Percentiles rank a stretch among this genome's conserved stretches.
These are phyloP conservation scores for Cladosporium sp. DNA, from an alignment of 2,329 filamentous ascomycete species.

Conservation along the genomic window DNA sequence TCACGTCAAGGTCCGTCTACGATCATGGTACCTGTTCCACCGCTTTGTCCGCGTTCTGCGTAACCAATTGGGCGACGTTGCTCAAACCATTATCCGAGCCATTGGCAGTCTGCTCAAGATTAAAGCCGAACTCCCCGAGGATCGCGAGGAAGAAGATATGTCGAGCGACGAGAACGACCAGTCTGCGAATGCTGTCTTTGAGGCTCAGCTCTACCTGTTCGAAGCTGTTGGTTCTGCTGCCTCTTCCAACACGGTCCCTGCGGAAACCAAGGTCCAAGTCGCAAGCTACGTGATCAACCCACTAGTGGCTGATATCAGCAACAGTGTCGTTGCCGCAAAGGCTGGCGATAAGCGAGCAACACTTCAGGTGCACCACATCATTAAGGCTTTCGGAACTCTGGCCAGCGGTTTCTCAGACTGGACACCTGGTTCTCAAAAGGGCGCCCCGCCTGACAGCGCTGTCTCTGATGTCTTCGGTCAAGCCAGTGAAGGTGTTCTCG, in stretches of 20 bases:
- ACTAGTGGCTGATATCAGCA: constrained; percentile 85
- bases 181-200: constrained; percentile 87
- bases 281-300: constrained; percentile 86
- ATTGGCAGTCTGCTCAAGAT: constrained; percentile 86
- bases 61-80: constrained; percentile 80
- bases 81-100: constrained; percentile 87
- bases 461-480: constrained; percentile 82
- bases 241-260: constrained; percentile 73
- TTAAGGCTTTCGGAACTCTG: constrained; percentile 91
- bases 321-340: constrained; percentile 74
- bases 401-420: constrained; percentile 93
- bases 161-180: constrained; percentile 91
- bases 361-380: constrained; percentile 91
- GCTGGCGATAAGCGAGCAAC: constrained; percentile 77
- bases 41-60: constrained; percentile 88
- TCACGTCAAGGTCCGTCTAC: constrained; percentile 80
- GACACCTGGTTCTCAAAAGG: constrained; percentile 62
- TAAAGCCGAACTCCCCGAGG: constrained; percentile 81
- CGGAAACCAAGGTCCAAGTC: constrained; percentile 84
- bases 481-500: constrained; percentile 85
- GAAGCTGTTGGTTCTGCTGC: constrained; percentile 93
- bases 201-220: constrained; percentile 87
- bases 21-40: constrained; percentile 97
- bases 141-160: constrained; percentile 84
- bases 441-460: constrained; percentile 60